phyloP scores from a whole-genome alignment of 2,329 filamentous ascomycete genomes.

The Ramularia endophylla region DNA sequence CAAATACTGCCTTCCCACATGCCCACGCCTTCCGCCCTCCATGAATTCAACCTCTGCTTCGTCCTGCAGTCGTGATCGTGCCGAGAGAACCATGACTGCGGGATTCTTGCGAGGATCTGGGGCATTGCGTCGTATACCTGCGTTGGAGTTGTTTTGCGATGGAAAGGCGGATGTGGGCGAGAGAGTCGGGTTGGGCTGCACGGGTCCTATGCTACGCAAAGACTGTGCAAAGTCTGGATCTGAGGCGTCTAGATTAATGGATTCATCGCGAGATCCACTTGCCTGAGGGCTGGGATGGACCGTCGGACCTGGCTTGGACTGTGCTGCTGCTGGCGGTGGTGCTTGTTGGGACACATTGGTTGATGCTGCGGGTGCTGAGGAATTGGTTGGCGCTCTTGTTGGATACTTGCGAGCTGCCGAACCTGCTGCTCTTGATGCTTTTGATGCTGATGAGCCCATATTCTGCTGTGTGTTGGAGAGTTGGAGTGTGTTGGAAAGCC shows the following conservation, averaged over 20 bases:
- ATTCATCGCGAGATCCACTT: slow-evolving; percentile 36
- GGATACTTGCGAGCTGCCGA: slow-evolving; percentile 52
- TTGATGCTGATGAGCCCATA: slow-evolving; percentile 57
- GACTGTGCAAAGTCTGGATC: slow-evolving; percentile 70
- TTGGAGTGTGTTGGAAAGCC: neutral
- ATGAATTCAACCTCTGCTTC: slow-evolving; percentile 51
- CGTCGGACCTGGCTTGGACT: slow-evolving; percentile 34
- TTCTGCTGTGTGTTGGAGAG: slow-evolving; percentile 1
- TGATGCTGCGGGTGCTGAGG: slow-evolving; percentile 19
- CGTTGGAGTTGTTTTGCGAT: slow-evolving; percentile 30
- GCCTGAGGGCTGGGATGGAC: slow-evolving; percentile 37
- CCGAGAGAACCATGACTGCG: slow-evolving; percentile 48
- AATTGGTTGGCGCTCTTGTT: slow-evolving; percentile 31
- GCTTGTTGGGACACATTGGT: slow-evolving; percentile 26
- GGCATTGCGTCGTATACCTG: slow-evolving; percentile 23
- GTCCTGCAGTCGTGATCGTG: slow-evolving; percentile 45
- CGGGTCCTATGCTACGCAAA: slow-evolving; percentile 60
- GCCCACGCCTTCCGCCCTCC: slow-evolving; percentile 36
- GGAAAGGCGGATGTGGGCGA: slow-evolving; percentile 50
- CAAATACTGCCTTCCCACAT: slow-evolving; percentile 39
- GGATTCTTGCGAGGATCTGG: slow-evolving; percentile 45
- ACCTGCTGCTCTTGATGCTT: slow-evolving; percentile 47
- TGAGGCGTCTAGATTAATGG: slow-evolving; percentile 54
- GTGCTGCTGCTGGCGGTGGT: slow-evolving; percentile 22
- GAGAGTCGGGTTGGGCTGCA: slow-evolving; percentile 52